Percentiles rank a stretch among this genome's conserved stretches.
phyloP scores from a whole-genome alignment of 1,284 basidiomycete genomes.

The Hymenochaete sp. region DNA sequence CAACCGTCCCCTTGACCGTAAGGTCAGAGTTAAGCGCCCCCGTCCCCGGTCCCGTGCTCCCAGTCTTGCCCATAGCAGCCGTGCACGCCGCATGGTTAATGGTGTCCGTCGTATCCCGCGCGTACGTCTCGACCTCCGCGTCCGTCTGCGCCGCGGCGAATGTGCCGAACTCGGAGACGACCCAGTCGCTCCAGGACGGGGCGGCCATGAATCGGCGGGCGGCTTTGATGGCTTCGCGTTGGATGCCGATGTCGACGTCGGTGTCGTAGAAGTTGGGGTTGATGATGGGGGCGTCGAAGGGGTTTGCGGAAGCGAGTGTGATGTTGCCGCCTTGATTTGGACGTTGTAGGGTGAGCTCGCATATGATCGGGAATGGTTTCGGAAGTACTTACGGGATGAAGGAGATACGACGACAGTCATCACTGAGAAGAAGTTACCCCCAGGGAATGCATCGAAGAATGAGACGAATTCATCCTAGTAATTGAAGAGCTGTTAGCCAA shows the following conservation, averaged over 20 bases:
- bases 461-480: slow-evolving; percentile 8
- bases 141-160: slow-evolving; percentile 23
- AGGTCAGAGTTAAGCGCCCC: slow-evolving; percentile 48
- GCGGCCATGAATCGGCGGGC: slow-evolving; percentile 27
- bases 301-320: slow-evolving; percentile 28
- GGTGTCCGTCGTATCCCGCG: slow-evolving; percentile 19
- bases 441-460: slow-evolving; percentile 7
- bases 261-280: slow-evolving; percentile 37
- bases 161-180: slow-evolving; percentile 22
- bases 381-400: slow-evolving; percentile 18
- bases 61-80: slow-evolving; percentile 23
- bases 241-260: slow-evolving; percentile 30
- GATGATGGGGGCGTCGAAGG: slow-evolving; percentile 35
- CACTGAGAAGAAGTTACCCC: slow-evolving; percentile 22
- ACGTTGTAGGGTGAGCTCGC: slow-evolving; percentile 16
- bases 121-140: slow-evolving; percentile 23
- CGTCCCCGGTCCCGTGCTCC: slow-evolving; percentile 24
- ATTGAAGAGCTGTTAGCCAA: not conserved
- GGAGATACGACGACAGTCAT: slow-evolving; percentile 21
- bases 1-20: slow-evolving; percentile 39
- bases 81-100: slow-evolving; percentile 26
- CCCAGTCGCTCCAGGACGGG: slow-evolving; percentile 29
- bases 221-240: slow-evolving; percentile 28
- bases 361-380: not conserved
- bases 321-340: slow-evolving; percentile 32